Evolutionary conservation across 768 basidiomycete species (phyloP).

Genomic region (Hydnomerulius pinastri): DNA sequence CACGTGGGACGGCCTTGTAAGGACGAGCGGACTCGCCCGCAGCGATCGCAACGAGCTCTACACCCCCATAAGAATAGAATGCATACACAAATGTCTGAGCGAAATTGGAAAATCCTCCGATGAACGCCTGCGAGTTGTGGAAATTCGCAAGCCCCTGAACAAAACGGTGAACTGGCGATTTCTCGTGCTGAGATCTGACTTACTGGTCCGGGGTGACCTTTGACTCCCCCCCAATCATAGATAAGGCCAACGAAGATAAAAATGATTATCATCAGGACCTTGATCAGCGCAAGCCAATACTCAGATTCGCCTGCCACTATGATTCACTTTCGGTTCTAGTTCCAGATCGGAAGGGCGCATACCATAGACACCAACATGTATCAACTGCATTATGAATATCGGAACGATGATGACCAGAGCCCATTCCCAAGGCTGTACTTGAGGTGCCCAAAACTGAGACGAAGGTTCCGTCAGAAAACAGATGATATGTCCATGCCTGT

Average conservation of each 20-base stretch:
- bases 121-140: constrained; percentile 49
- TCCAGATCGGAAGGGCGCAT: constrained; percentile 8
- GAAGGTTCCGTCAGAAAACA: not conserved
- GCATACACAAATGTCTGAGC: constrained; percentile 66
- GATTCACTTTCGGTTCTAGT: not conserved
- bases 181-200: constrained; percentile 14
- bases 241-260: constrained; percentile 67
- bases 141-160: constrained; percentile 53
- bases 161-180: not conserved
- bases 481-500: not conserved
- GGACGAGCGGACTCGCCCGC: constrained; percentile 70
- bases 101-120: constrained; percentile 54
- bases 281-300: constrained; percentile 66
- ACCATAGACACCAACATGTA: constrained; percentile 60
- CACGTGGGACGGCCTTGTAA: constrained; percentile 60
- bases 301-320: constrained; percentile 51
- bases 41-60: constrained; percentile 72
- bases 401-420: constrained; percentile 56
- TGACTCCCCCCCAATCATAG: constrained; percentile 61
- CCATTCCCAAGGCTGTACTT: constrained; percentile 55
- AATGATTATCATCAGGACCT: constrained; percentile 60
- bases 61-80: constrained; percentile 69
- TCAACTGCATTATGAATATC: constrained; percentile 53
- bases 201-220: constrained; percentile 59
- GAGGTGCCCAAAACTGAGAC: constrained; percentile 46